Evolutionary conservation across 768 basidiomycete species (phyloP), one percentile per base, ranked within the genome.

Genomic region (Boletus tylopilopsis): DNA sequence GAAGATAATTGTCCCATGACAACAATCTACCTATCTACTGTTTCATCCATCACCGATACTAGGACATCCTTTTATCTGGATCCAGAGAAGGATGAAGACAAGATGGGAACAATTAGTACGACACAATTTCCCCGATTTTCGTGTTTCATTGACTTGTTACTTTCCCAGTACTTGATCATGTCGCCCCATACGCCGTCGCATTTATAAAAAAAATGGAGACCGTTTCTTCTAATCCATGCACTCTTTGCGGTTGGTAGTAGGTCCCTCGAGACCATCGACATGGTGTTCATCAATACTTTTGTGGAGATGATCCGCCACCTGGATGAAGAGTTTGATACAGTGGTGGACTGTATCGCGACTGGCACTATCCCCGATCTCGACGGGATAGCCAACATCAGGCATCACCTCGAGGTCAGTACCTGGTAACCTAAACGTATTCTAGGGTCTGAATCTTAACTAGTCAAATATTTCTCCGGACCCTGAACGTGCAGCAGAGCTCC

Each of bases 281-380:
- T 24, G 34, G 23, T 15, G 10, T 56, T 56, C 47, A 37, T 50
- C 30, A 37, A 12, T 21, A 56, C 54, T 8, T 42, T 49, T n/a
- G 30, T 55, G 24, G 53, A 54, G 19, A 34, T 56, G 44, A 50
- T 50, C n/a, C n/a, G n/a, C n/a, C n/a, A n/a, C n/a, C n/a, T n/a
- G n/a, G n/a, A n/a, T n/a, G n/a, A n/a, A n/a, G n/a, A n/a, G n/a
- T n/a, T n/a, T n/a, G n/a, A n/a, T n/a, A n/a, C n/a, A n/a, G n/a
- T n/a, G n/a, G n/a, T n/a, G 6, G 43, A 55, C 24, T 56, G 54
- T 19, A 35, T 56, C 40, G 47, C 35, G n/a, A 45, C 30, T 5
- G 53, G 54, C 15, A 41, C 46, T 10, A 49, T 55, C 29, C 54
- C 54, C 27, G 34, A 30, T 30, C 12, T 30, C 7, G 29, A 30